Conservation (phyloP, 495 filamentous ascomycete genomes). For the Penicillium herquei region DNA sequence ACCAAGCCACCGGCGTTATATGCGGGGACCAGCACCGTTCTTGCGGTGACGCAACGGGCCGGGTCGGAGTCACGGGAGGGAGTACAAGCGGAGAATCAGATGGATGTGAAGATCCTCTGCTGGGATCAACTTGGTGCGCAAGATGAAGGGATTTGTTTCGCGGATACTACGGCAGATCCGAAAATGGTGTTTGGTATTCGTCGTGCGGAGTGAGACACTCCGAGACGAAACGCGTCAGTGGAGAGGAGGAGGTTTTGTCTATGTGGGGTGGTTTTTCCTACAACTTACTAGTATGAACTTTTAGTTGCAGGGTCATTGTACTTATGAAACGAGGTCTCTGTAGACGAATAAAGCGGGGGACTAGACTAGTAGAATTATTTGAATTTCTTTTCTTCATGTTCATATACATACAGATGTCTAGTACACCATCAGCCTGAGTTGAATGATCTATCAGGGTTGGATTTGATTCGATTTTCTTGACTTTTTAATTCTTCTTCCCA, state of each 20-base stretch:
- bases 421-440: no score
- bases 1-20: slow-evolving; percentile 50
- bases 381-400: background rate
- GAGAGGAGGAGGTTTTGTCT: background rate
- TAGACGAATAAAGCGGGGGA: no score
- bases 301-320: background rate
- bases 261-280: background rate
- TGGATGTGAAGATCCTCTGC: slow-evolving; percentile 44
- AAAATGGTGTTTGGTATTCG: slow-evolving; percentile 41
- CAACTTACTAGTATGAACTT: background rate
- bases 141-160: slow-evolving; percentile 49
- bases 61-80: slow-evolving; percentile 12
- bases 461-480: no score
- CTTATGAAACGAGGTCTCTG: background rate
- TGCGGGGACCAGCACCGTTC: slow-evolving; percentile 81
- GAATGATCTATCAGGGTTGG: no score
- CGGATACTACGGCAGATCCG: slow-evolving; percentile 44
- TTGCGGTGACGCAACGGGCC: slow-evolving; percentile 62
- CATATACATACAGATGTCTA: no score
- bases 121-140: slow-evolving; percentile 47
- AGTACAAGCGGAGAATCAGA: slow-evolving; percentile 18
- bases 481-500: background rate
- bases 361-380: background rate
- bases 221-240: slow-evolving; percentile 10
- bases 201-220: slow-evolving; percentile 7